Evolutionary conservation across 768 basidiomycete species (phyloP), one percentile per base, ranked within the genome.

Genomic region (Mrakia gelida): DNA sequence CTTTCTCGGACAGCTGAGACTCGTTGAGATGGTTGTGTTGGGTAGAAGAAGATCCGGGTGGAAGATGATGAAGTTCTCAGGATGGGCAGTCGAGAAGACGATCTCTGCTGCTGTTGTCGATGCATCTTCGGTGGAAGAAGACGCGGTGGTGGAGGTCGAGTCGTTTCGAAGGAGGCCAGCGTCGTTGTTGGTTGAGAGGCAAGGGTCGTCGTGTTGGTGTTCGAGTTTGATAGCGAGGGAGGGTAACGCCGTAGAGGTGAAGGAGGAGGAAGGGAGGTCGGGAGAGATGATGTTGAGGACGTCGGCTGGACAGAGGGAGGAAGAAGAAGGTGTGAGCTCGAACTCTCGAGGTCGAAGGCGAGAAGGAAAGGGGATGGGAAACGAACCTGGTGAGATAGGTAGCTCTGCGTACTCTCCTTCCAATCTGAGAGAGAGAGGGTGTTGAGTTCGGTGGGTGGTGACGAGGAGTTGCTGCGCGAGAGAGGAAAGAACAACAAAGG

Each of bases 21-120:
- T 90, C 75, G 89, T 92, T 3, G 94, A 91, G 30, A 98, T 89
- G 0, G 92, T 89, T 0, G 96, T 97, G 34, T 94, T 91, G 2
- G 97, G 95, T 70, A 98, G 84, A 61, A 99, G 91, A 67, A 93
- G 85, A 84, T 99, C 96, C 8, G 96, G 96, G 81, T 98, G 94
- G 71, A 91, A 91, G 80, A 98, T 90, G 76, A 98, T 85, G 70
- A 92, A 86, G 80, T 94, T 91, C 10, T 73, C 61, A 0, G 82
- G 81, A 15, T 88, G 82, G 74, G 87, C 87, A 43, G 90, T 87
- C 2, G 89, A 89, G 67, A 97, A 87, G 1, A 85, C 83, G 43
- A 93, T 91, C 21, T 85, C 34, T 0, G 26, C 21, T 32, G n/a
- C n/a, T 32, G 23, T 5, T 26, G 70, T 30, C 1, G 26, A 5